phyloP scores from a whole-genome alignment of 495 filamentous ascomycete genomes.

The Neurospora sp. region DNA sequence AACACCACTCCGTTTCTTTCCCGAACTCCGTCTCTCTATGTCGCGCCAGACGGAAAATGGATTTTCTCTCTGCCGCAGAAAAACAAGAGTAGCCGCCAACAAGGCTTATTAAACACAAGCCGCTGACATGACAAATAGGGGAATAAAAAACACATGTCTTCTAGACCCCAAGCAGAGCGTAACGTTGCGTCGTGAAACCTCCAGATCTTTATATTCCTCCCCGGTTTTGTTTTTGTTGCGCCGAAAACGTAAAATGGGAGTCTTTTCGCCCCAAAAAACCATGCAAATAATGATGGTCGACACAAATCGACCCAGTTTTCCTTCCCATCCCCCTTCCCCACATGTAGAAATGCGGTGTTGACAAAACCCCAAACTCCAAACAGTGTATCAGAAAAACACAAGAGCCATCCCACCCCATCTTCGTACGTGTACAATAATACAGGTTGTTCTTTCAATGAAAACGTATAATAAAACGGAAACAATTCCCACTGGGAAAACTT shows the following conservation, averaged over 20 bases:
- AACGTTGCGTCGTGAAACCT: neutral
- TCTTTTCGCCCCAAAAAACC: neutral
- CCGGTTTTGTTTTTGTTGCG: neutral
- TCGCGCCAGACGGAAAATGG: neutral
- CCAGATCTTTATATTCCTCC: neutral
- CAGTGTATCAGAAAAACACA: neutral
- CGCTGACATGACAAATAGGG: neutral
- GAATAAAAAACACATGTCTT: neutral
- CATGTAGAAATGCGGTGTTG: neutral
- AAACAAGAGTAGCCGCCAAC: neutral
- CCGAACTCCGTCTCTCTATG: neutral
- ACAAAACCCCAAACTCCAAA: neutral
- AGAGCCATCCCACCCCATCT: neutral
- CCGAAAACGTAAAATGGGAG: conserved; percentile 2
- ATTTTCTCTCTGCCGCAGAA: neutral
- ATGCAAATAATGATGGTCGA: neutral
- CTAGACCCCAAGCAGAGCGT: neutral
- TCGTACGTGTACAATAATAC: neutral
- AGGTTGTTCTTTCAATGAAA: neutral
- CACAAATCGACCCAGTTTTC: neutral
- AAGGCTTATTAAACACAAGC: neutral
- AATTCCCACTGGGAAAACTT: neutral
- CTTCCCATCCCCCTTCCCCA: neutral
- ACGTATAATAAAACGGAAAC: neutral
- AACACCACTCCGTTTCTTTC: neutral